Percentiles rank a stretch among this genome's conserved stretches.
Evolutionary conservation across 2,329 filamentous ascomycete species (phyloP).

Genomic region (Eutypella sp.): DNA sequence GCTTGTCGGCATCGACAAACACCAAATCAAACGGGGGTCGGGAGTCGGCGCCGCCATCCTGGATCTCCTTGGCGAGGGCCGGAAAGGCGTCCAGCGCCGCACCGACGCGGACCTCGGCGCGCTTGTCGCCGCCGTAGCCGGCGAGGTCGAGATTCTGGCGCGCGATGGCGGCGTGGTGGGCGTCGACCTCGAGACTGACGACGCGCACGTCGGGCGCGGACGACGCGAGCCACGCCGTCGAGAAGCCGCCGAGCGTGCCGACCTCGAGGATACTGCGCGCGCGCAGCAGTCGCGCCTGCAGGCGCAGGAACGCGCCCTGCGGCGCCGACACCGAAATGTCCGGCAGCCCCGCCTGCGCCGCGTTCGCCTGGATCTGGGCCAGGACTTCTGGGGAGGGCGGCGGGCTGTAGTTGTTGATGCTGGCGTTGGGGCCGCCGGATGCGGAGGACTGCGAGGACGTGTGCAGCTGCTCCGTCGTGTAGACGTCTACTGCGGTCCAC

Average conservation of each 20-base stretch:
- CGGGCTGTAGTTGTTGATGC: too few relatives aligned
- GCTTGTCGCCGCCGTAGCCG: slow-evolving; percentile 5
- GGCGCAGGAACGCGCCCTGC: background rate
- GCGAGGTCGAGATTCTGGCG: slow-evolving; percentile 9
- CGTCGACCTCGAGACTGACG: slow-evolving; percentile 11
- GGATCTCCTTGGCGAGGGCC: slow-evolving; percentile 5
- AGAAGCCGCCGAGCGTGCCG: slow-evolving; percentile 16
- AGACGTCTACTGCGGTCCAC: too few relatives aligned
- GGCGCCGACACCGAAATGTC: too few relatives aligned
- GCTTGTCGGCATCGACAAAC: slow-evolving; percentile 10
- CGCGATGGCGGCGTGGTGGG: slow-evolving; percentile 6
- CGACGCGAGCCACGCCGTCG: slow-evolving; percentile 11
- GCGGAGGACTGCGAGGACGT: too few relatives aligned
- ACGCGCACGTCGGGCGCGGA: slow-evolving; percentile 6
- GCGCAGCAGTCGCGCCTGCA: background rate
- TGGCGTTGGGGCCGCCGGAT: too few relatives aligned
- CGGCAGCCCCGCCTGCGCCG: too few relatives aligned
- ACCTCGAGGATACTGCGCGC: slow-evolving; percentile 6
- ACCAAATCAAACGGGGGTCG: slow-evolving; percentile 7
- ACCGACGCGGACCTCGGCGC: slow-evolving; percentile 8
- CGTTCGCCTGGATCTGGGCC: too few relatives aligned
- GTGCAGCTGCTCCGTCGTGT: too few relatives aligned
- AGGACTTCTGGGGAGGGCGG: too few relatives aligned
- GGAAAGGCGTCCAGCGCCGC: slow-evolving; percentile 9
- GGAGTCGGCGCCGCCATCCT: background rate